Conservation (phyloP, 176 grass and related monocot species). For the Coix lacrymajobi region DNA sequence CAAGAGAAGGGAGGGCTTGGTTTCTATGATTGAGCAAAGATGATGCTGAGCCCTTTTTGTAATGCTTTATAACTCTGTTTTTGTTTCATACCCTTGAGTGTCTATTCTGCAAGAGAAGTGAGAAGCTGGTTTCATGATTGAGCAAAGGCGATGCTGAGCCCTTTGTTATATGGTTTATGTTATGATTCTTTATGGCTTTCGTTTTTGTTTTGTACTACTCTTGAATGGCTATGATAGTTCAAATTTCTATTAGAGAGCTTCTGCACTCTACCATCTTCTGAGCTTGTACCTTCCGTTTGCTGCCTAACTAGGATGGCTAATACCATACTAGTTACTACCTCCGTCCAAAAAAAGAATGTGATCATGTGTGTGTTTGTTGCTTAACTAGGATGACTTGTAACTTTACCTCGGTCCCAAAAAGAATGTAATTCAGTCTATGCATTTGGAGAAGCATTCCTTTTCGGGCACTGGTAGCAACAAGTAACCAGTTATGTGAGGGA, state of each 20-base stretch:
- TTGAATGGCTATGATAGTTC: conserved; percentile 4
- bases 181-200: background rate
- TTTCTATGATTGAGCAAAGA: background rate
- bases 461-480: background rate
- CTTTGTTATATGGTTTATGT: too few species aligned
- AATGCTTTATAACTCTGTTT: too few species aligned
- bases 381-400: too few species aligned
- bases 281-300: background rate
- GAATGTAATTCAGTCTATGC: background rate
- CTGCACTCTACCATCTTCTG: background rate
- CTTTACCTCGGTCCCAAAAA: background rate
- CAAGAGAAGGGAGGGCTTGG: background rate
- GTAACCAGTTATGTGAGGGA: background rate
- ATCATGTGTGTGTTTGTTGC: too few species aligned
- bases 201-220: background rate
- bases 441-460: background rate
- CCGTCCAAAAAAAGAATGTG: background rate
- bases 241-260: background rate
- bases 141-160: background rate
- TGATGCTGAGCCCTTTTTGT: background rate
- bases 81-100: too few species aligned
- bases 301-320: conserved; percentile 2
- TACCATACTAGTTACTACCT: background rate
- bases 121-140: background rate
- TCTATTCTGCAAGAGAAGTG: too few species aligned